Evolutionary conservation across 1,139 yeast species (phyloP).

Genomic region (Citeromyces hawaiiensis): DNA sequence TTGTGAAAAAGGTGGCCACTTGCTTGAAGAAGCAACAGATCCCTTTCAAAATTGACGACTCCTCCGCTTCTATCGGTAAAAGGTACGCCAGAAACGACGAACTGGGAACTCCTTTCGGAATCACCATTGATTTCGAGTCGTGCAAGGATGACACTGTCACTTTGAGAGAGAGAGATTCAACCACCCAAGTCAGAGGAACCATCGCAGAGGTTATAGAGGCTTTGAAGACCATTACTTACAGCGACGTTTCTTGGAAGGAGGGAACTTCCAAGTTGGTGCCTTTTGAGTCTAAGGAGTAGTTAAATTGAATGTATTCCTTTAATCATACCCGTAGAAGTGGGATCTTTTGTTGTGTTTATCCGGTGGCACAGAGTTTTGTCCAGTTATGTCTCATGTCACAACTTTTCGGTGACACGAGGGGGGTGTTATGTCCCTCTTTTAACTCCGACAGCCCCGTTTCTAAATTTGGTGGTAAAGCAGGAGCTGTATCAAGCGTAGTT

Average conservation of each 20-base stretch:
- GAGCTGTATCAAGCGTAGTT: no score
- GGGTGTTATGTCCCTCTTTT: no score
- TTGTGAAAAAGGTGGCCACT: constrained; percentile 55
- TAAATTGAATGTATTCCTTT: not conserved
- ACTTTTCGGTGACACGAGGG: no score
- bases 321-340: not conserved
- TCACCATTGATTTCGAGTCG: constrained; percentile 94
- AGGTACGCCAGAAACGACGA: constrained; percentile 99
- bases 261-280: constrained; percentile 62
- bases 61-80: constrained; percentile 96
- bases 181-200: constrained; percentile 93
- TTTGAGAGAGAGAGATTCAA: constrained; percentile 94
- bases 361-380: no score
- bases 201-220: constrained; percentile 69
- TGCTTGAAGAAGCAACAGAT: constrained; percentile 69
- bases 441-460: no score
- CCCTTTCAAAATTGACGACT: constrained; percentile 94
- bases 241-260: constrained; percentile 68
- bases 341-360: no score
- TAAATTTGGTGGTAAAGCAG: no score
- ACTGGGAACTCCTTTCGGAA: constrained; percentile 98
- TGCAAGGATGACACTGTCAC: constrained; percentile 84
- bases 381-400: no score
- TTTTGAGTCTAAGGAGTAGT: constrained; percentile 35
- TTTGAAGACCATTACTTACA: constrained; percentile 62